Evolutionary conservation across 306 rosid species (phyloP), one percentile per base, ranked within the genome.

Genomic region (Cicer chorassanicum): DNA sequence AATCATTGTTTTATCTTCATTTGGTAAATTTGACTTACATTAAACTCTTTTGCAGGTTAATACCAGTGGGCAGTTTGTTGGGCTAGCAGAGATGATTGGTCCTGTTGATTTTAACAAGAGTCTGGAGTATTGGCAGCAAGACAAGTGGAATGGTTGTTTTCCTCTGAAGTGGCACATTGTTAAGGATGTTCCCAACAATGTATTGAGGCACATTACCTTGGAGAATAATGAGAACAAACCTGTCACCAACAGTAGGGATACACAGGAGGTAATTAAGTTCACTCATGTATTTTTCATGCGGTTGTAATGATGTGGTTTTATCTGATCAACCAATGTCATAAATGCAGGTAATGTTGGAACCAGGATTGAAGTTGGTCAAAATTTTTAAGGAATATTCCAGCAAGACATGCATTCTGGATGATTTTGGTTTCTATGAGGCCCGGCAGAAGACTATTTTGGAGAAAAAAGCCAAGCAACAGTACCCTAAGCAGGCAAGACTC

Each of bases 61-160:
- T 77, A 92, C 99, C 43, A 94, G 99, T 76, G 99, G 99, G 4
- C 99, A 94, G 67, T 94, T 94, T 74, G 97, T 94, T 36, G 99
- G 99, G 38, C 88, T 94, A 21, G 97, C 99, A 0, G 99, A 94
- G 87, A 94, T 94, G 99, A 42, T 83, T 14, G 99, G 99, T 9
- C 92, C 97, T 0, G 99, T 94, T 67, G 99, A 94, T 82, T 94
- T 94, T 67, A 86, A 92, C 78, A 88, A 86, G 82, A 94, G 84
- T 71, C 60, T 94, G 60, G 99, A 92, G 87, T 94, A 94, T 81
- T 94, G 99, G 99, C 99, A 94, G 57, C 99, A 94, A 74, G 99
- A 94, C 82, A 94, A 92, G 81, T 94, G 99, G 99, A 94, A 90
- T 56, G 99, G 99, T 62, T 94, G 96, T 68, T 94, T 94, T 78